Conservation (phyloP, 1,284 basidiomycete genomes). For the Malassezia psittaci region DNA sequence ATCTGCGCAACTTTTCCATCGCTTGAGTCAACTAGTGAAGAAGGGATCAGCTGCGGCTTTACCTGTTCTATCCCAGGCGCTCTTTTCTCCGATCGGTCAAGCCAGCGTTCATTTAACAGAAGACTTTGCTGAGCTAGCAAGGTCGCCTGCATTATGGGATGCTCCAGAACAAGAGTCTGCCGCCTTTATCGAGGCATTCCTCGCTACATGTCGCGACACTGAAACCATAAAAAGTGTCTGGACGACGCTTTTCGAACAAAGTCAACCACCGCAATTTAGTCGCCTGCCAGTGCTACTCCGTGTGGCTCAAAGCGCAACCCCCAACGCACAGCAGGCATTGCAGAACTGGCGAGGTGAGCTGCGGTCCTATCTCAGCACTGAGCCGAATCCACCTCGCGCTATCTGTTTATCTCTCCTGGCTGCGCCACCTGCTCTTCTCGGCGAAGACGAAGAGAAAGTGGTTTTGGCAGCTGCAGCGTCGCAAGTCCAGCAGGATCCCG, state of each 20-base stretch:
- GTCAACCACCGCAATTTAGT: not conserved
- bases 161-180: not conserved
- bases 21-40: not conserved
- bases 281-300: constrained; percentile 2
- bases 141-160: not conserved
- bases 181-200: constrained; percentile 9
- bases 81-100: not conserved
- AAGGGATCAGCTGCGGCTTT: not conserved
- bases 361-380: not conserved
- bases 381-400: not conserved
- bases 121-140: not conserved
- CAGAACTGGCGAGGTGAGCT: not conserved
- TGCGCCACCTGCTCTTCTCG: not conserved
- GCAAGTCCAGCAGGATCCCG: not conserved
- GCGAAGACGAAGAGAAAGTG: not conserved
- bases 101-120: not conserved
- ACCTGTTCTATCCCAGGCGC: not conserved
- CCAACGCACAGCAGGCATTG: not conserved
- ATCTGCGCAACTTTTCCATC: not conserved
- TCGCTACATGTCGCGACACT: not conserved
- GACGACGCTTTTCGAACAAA: not conserved
- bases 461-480: not conserved
- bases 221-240: not conserved
- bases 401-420: constrained; percentile 1
- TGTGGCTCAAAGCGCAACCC: not conserved